Percentiles rank a stretch among this genome's conserved stretches.
These are phyloP conservation scores for Ligustrum vulgare DNA, from an alignment of 257 asterid genomes.

Conservation along the genomic window DNA sequence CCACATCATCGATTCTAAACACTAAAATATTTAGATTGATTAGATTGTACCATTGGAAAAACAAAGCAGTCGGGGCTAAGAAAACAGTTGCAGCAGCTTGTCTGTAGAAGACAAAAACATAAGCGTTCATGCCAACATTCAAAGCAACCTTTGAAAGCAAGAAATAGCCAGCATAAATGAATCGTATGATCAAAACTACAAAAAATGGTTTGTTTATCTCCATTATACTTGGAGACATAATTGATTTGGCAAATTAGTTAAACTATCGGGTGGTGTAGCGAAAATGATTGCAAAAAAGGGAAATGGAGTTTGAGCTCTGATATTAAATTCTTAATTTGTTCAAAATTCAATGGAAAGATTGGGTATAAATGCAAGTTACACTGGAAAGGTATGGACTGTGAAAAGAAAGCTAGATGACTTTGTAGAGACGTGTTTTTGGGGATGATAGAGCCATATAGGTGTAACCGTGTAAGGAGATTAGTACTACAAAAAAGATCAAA, in stretches of 20 bases:
- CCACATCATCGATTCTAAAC: background rate
- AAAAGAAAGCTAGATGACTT: background rate
- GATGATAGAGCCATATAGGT: background rate
- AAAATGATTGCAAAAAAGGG: background rate
- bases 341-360: background rate
- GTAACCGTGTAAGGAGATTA: background rate
- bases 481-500: background rate
- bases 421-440: background rate
- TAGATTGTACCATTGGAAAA: constrained; percentile 48
- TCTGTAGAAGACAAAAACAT: constrained; percentile 76
- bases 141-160: constrained; percentile 76
- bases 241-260: background rate
- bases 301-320: background rate
- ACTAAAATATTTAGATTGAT: background rate
- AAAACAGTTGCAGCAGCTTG: constrained; percentile 80
- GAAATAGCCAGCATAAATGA: constrained; percentile 72
- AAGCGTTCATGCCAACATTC: constrained; percentile 80
- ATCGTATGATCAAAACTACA: constrained; percentile 49
- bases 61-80: constrained; percentile 64
- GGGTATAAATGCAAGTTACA: background rate
- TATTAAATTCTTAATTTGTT: background rate
- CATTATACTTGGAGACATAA: constrained; percentile 14
- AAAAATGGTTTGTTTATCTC: constrained; percentile 41
- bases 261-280: too few species aligned
- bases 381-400: background rate